phyloP scores from a whole-genome alignment of 352 stramenopile genomes.

The Phytophthora capsici region DNA sequence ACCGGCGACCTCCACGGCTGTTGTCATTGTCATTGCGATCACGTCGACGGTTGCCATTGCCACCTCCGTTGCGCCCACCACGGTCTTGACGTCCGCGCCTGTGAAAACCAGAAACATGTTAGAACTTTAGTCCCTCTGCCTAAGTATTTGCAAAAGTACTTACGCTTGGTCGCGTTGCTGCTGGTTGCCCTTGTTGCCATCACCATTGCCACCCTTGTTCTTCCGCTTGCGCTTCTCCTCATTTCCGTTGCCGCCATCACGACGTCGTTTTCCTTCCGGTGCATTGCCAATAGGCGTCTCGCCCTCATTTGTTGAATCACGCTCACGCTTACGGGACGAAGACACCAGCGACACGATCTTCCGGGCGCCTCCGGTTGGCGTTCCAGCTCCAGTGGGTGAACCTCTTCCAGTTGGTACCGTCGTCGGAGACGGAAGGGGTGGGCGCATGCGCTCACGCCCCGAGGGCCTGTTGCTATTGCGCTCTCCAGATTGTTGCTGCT shows the following conservation, averaged over 20 bases:
- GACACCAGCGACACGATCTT: slow-evolving; percentile 87
- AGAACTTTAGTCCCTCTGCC: background rate
- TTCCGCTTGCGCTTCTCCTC: too few relatives aligned
- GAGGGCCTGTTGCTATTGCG: slow-evolving; percentile 22
- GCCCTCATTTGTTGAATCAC: slow-evolving; percentile 38
- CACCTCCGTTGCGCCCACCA: slow-evolving; percentile 24
- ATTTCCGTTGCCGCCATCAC: slow-evolving; percentile 36
- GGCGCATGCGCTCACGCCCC: slow-evolving; percentile 35
- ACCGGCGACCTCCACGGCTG: slow-evolving; percentile 52
- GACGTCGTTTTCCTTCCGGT: slow-evolving; percentile 55
- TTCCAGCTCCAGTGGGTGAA: slow-evolving; percentile 24
- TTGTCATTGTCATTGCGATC: slow-evolving; percentile 49
- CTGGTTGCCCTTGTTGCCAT: slow-evolving; percentile 34
- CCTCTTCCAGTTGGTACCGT: slow-evolving; percentile 9
- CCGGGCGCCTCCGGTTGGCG: slow-evolving; percentile 30
- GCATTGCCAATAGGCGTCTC: slow-evolving; percentile 8
- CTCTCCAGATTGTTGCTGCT: slow-evolving; percentile 32
- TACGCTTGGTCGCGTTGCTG: slow-evolving; percentile 68
- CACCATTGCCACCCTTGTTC: slow-evolving; percentile 7
- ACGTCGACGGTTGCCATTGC: slow-evolving; percentile 34
- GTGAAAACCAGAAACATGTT: slow-evolving; percentile 8
- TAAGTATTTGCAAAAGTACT: slow-evolving; percentile 13
- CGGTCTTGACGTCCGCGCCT: slow-evolving; percentile 44
- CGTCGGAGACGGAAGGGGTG: slow-evolving; percentile 26
- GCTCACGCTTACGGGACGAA: slow-evolving; percentile 73